Evolutionary conservation across 208 protist genomes (phyloP), one percentile per base, ranked within the genome.

Genomic region (Acanthamoeba triangularis): DNA sequence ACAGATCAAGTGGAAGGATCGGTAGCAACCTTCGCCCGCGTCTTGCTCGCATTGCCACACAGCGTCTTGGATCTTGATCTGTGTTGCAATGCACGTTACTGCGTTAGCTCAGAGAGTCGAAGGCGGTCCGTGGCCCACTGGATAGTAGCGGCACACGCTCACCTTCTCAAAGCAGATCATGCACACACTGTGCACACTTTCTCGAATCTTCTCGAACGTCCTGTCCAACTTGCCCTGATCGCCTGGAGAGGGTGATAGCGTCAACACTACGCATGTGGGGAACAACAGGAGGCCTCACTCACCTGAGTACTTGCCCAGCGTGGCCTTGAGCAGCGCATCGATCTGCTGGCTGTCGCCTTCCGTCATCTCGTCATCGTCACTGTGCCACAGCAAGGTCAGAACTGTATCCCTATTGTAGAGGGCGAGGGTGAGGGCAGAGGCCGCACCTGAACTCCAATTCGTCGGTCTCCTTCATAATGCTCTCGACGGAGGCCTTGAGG

Each of bases 131-230:
- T n/a, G n/a, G n/a, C 30, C 7, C 33, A 41, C 7, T n/a, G 13
- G 13, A n/a, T 41, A 20, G 7, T 7, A 37, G 33, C 25, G 23
- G 20, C 23, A 76, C 33, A 16, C 56, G 3, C 63, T n/a, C 6
- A 69, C 63, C 82, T 90, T 90, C 82, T 90, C 54, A 63, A 90
- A 90, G 30, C 82, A 90, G 37, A 90, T 90, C 82, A 90, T 90
- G 37, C 82, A 90, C 82, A 90, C 44, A 16, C n/a, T 65, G 82
- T 90, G 44, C 18, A 65, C 82, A 25, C 52, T 90, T n/a, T 90
- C 82, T 2, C 30, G 65, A 14, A 90, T 90, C 82, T 65, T 90
- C 54, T 90, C 82, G n/a, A 90, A 35, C 14, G 82, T 90, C 5
- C 72, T 5, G 41, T 80, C 72, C 41, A 80, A 35, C 23, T 80